Evolutionary conservation across 805 yeast species (phyloP), one percentile per base, ranked within the genome.

Genomic region (Candida caryicola): DNA sequence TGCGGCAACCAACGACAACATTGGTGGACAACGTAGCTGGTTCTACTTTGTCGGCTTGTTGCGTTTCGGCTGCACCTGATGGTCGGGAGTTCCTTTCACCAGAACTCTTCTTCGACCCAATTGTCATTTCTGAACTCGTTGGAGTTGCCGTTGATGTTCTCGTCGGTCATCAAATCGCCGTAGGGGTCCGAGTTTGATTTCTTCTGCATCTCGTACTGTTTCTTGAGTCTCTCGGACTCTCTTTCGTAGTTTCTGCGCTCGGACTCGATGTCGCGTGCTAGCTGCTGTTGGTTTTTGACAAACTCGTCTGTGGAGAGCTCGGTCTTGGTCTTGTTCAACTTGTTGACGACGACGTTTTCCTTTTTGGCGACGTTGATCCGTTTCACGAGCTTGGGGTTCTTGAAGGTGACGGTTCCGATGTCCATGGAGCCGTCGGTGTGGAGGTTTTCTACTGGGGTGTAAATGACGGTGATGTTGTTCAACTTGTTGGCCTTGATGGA

Each of bases 381-480:
- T 43, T 66, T 74, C 17, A 82, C 79, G 36, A 64, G 60, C 43
- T 73, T 76, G 2, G 69, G 71, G 41, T 81, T 78, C 40, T 81
- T 75, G 59, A 84, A 85, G 1, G 85, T 76, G 5, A 85, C 95
- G 34, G 87, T 86, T 3, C 95, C 95, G 4, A 76, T 77, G 33
- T 77, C 87, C 93, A 84, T 85, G 21, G 76, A 75, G 10, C 81
- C 82, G 36, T 77, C 77, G 47, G 82, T 82, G 29, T 74, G 69
- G 39, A 85, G 64, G 52, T 85, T 85, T 17, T 73, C 69, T 72
- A 86, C 85, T 0, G 90, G 88, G 0, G 95, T 85, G 50, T 78
- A 78, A 29, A 85, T 74, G 6, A 85, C 74, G 2, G 82, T 77
- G 41, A 84, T 67, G 49, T 81, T 81, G 51, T 78, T 77, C 47